Conservation (phyloP, 805 yeast genomes). For the Yamadazyma insecticola region DNA sequence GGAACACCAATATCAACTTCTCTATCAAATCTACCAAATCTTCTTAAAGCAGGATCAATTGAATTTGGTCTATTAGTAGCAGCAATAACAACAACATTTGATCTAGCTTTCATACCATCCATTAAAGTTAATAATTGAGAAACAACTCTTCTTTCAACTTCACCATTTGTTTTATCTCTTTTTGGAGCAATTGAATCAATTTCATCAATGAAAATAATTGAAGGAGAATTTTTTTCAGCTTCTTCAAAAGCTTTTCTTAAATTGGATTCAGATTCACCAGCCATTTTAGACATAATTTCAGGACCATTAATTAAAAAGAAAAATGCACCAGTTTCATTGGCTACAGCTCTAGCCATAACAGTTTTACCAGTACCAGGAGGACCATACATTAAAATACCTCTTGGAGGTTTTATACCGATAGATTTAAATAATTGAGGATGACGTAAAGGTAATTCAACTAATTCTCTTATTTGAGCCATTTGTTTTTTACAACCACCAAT, state of each 20-base stretch:
- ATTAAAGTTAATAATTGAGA: conserved; percentile 94
- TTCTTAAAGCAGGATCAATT: conserved; percentile 79
- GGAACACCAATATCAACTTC: conserved; percentile 91
- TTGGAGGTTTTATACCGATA: conserved; percentile 98
- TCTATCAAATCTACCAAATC: conserved; percentile 83
- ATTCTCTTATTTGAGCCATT: conserved; percentile 98
- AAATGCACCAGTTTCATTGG: conserved; percentile 98
- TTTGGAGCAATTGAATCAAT: conserved; percentile 99
- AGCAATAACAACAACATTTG: conserved; percentile 96
- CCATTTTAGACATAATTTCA: conserved; percentile 99
- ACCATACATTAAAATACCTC: conserved; percentile 96
- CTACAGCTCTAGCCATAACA: conserved; percentile 99
- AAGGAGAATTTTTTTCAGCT: conserved; percentile 97
- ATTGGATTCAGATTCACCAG: conserved; percentile 97
- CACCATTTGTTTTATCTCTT: conserved; percentile 99
- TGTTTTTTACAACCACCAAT: conserved; percentile 99
- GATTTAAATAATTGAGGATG: conserved; percentile 98
- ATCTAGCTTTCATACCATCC: conserved; percentile 99
- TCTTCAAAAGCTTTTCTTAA: conserved; percentile 98
- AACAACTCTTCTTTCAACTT: conserved; percentile 98
- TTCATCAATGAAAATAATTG: conserved; percentile 97
- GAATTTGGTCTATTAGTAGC: conserved; percentile 91
- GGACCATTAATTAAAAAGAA: conserved; percentile 98
- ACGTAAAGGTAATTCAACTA: conserved; percentile 96
- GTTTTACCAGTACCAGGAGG: conserved; percentile 99